phyloP scores from a whole-genome alignment of 345 rosid species.

The Hibiscus tridactylites region DNA sequence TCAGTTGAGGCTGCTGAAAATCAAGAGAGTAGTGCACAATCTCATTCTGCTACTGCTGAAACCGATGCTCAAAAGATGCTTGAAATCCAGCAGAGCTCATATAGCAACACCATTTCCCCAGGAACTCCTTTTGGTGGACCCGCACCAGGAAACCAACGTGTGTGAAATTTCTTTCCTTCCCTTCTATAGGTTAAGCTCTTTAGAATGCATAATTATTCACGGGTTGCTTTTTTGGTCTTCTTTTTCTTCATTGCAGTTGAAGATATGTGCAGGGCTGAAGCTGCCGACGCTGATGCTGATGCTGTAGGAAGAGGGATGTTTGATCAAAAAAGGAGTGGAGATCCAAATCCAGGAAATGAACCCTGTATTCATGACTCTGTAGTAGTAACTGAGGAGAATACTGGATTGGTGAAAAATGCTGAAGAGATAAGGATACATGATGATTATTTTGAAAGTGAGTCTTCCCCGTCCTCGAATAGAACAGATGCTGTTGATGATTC shows the following conservation, averaged over 20 bases:
- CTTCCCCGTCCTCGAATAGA: not conserved
- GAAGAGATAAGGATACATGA: slow-evolving; percentile 2
- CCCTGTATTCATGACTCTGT: not conserved
- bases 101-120: not conserved
- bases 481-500: not conserved
- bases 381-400: not conserved
- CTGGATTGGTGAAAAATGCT: not conserved
- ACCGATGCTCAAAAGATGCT: not conserved
- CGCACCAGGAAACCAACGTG: slow-evolving; percentile 12
- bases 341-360: not conserved
- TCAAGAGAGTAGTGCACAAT: not conserved
- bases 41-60: slow-evolving; percentile 3
- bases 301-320: not conserved
- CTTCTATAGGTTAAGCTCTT: not conserved
- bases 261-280: not conserved
- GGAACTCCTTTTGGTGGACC: not conserved
- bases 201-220: not conserved
- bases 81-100: slow-evolving; percentile 1
- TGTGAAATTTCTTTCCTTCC: not conserved
- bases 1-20: slow-evolving; percentile 1
- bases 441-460: not conserved
- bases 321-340: not conserved
- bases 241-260: not conserved
- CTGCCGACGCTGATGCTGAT: not conserved
- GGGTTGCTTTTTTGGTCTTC: not conserved